Conservation (phyloP, 257 asterid genomes). For the Perilla frutescens region DNA sequence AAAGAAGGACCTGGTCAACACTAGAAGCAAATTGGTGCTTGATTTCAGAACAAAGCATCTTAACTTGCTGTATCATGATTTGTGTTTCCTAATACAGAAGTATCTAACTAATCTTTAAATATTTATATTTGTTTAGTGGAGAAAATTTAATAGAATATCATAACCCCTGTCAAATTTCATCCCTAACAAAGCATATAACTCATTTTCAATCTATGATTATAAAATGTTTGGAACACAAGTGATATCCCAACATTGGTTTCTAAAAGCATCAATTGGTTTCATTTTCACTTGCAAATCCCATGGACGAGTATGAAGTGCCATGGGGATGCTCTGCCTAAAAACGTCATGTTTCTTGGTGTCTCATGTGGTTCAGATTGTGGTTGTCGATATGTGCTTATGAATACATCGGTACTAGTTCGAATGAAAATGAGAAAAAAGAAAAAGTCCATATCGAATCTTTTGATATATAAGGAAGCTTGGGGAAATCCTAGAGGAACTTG, state of each 20-base stretch:
- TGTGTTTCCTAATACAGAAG: not conserved
- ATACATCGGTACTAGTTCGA: not conserved
- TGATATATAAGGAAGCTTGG: not conserved
- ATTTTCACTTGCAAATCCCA: not conserved
- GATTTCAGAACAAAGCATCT: not conserved
- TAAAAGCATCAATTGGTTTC: not conserved
- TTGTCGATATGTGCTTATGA: not conserved
- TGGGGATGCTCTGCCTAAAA: no score
- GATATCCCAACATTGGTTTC: not conserved
- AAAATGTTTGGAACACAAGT: not conserved
- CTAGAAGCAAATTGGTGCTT: not conserved
- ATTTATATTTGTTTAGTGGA: not conserved
- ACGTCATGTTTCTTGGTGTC: no score
- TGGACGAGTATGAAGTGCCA: not conserved
- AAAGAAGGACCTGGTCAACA: not conserved
- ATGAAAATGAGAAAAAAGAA: not conserved
- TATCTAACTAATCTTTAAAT: not conserved
- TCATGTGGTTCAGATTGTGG: not conserved
- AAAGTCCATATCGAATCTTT: not conserved
- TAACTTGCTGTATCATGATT: not conserved
- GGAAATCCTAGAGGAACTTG: not conserved
- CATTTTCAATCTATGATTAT: not conserved
- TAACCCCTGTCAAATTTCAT: constrained; percentile 3
- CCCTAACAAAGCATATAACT: not conserved
- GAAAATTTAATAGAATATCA: not conserved